phyloP scores from a whole-genome alignment of 2,329 filamentous ascomycete genomes.

The Ustilaginoidea virens region DNA sequence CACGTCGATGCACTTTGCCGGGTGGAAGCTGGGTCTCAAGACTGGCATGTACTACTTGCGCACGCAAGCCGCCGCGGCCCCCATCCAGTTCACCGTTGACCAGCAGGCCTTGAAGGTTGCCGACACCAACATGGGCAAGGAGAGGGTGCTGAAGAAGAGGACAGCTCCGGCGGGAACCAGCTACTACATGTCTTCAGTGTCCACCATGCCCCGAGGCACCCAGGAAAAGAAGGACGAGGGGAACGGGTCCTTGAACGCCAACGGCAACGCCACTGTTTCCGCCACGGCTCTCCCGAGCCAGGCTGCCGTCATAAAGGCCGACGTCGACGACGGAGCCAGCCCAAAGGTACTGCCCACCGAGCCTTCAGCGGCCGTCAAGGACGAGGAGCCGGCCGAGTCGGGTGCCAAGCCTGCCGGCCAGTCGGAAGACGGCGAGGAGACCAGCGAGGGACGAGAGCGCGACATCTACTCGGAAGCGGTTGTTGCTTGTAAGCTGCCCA shows the following conservation, averaged over 20 bases:
- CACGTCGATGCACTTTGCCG: constrained; percentile 97
- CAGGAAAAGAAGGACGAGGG: constrained; percentile 41
- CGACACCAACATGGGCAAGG: constrained; percentile 62
- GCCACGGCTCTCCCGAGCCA: constrained; percentile 51
- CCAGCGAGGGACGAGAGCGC: constrained; percentile 60
- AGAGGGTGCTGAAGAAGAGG: constrained; percentile 54
- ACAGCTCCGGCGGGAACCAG: constrained; percentile 36
- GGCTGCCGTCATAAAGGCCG: constrained; percentile 58
- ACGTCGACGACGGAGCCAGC: constrained; percentile 61
- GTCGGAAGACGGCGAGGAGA: constrained; percentile 57
- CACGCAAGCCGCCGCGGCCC: constrained; percentile 89
- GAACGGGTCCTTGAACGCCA: constrained; percentile 25
- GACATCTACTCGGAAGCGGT: constrained; percentile 95
- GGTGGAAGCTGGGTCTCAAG: constrained; percentile 98
- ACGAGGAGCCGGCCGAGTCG: constrained; percentile 48
- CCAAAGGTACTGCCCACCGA: constrained; percentile 65
- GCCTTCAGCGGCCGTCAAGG: constrained; percentile 43
- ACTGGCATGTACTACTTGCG: constrained; percentile 99
- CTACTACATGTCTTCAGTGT: constrained; percentile 41
- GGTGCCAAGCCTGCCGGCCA: constrained; percentile 36
- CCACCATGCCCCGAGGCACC: constrained; percentile 52
- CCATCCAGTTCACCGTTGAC: constrained; percentile 98
- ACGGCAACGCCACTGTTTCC: constrained; percentile 54
- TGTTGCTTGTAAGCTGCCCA: constrained; percentile 73
- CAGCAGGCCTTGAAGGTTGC: constrained; percentile 83